Base-by-base conservation (phyloP, 257 asterid genomes). In the Vinca minor region DNA sequence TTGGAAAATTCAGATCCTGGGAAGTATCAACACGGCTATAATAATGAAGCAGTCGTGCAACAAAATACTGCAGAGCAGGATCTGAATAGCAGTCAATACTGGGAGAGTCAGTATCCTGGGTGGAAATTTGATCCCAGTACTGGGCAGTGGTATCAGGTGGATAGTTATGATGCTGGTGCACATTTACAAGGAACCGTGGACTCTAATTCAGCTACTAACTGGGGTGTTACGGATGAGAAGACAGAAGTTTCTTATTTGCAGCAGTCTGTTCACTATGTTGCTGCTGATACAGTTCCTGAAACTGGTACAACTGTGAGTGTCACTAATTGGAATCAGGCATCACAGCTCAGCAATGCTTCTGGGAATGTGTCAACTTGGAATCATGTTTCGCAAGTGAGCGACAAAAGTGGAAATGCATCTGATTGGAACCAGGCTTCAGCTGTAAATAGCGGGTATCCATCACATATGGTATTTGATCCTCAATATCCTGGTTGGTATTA, bases 401-500 rank as follows among this genome's bases (percentile, higher is more conserved):
- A 68, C 59, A 72, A 59, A 58, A 62, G 64, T 50, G 82, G 15
- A 45, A 72, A 66, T 73, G 23, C 79, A 34, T 69, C 78, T n/a
- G 73, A 67, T 42, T 83, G 89, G 94, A 85, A 81, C 73, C 91
- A 80, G 65, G 72, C 69, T 42, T 78, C 86, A 56, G 65, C 76
- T 44, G 81, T 39, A 49, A 83, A 78, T 67, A 79, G 72, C 65
- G 87, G 80, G 20, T 89, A 93, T 73, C 97, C 98, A 35, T 79
- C 87, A 5, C 87, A 93, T 75, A 87, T 89, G 97, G 82, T 81
- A 54, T 87, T 92, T 71, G 96, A 92, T 85, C 91, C 95, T 73
- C 87, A 83, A 71, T 92, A 87, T 82, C 96, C 96, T 54, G 96
- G 83, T 25, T 92, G 95, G 95, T 89, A 85, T 73, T 92, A 87